A percentile compares a stretch with the other conserved stretches of the same genome.
Evolutionary conservation across 495 filamentous ascomycete genomes (phyloP).

Genomic region (Saxophila tyrrhenica): DNA sequence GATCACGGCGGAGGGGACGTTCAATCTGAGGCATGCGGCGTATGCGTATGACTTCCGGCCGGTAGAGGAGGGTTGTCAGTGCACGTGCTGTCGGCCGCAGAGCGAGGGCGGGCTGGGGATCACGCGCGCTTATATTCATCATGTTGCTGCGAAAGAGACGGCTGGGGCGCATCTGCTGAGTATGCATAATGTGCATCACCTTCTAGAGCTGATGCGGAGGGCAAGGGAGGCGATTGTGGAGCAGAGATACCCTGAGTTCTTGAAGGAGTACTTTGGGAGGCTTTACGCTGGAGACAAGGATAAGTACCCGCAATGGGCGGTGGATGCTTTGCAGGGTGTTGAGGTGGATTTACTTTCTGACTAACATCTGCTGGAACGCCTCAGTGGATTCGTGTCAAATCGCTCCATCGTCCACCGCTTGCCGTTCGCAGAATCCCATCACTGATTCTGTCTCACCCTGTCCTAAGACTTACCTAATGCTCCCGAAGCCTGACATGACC

Average conservation of each 20-base stretch:
- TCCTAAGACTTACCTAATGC: too few species aligned
- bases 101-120: constrained; percentile 67
- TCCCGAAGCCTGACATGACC: too few species aligned
- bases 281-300: constrained; percentile 56
- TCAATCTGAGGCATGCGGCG: constrained; percentile 69
- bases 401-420: too few species aligned
- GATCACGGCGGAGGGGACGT: constrained; percentile 63
- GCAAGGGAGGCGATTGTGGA: constrained; percentile 70
- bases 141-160: constrained; percentile 87
- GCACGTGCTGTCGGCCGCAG: constrained; percentile 59
- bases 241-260: constrained; percentile 67
- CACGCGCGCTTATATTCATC: constrained; percentile 81
- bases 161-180: constrained; percentile 89
- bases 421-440: too few species aligned
- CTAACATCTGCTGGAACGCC: too few species aligned
- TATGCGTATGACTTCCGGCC: constrained; percentile 73
- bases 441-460: too few species aligned
- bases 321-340: constrained; percentile 70
- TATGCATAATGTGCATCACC: constrained; percentile 89
- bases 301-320: constrained; percentile 71
- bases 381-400: too few species aligned
- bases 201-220: constrained; percentile 67
- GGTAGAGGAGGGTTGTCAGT: constrained; percentile 70
- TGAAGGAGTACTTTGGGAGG: constrained; percentile 63
- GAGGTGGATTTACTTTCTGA: constrained; percentile 63